Base-by-base conservation (phyloP, 768 basidiomycete species). In the Tremella mesenterica region DNA sequence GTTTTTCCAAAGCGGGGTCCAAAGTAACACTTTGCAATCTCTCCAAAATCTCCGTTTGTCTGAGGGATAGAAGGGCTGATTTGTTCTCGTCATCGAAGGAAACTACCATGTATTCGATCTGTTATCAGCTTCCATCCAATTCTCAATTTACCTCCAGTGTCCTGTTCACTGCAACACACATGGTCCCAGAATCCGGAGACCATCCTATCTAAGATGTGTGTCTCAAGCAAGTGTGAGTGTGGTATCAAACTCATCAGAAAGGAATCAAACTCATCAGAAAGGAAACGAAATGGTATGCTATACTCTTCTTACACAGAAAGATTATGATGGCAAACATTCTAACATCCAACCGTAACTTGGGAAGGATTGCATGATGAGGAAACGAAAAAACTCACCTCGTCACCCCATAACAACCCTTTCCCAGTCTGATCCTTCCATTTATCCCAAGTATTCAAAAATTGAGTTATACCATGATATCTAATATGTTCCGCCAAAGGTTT, bases 71-170 rank as follows among this genome's bases (percentile, higher is more conserved):
- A 59, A 83, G 83, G 0, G 90, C 95, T 57, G 83, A 85, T 75
- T 85, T 88, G 41, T 79, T 66, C 50, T 81, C 77, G 59, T 87
- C 77, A 73, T 95, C 85, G 72, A 93, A 85, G 9, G 83, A 78
- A 53, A 96, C 77, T 57, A 97, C 86, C 84, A 97, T 88, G 72
- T 97, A 97, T 72, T 99, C 95, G 61, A 99, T 79, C 92, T 95
- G 67, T 43, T 44, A 18, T 61, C 27, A 25, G 44, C 38, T 14
- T 50, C 9, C 23, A 26, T 26, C 10, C 33, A 21, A 12, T 13
- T 41, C 44, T 14, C 25, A 13, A 5, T 38, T 36, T n/a, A n/a
- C n/a, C n/a, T n/a, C n/a, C n/a, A n/a, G n/a, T n/a, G n/a, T n/a
- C n/a, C n/a, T n/a, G n/a, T n/a, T n/a, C n/a, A n/a, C n/a, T n/a